Evolutionary conservation across 2,329 filamentous ascomycete genomes (phyloP).

Genomic region (Aspergillus fumigatiaffinis): DNA sequence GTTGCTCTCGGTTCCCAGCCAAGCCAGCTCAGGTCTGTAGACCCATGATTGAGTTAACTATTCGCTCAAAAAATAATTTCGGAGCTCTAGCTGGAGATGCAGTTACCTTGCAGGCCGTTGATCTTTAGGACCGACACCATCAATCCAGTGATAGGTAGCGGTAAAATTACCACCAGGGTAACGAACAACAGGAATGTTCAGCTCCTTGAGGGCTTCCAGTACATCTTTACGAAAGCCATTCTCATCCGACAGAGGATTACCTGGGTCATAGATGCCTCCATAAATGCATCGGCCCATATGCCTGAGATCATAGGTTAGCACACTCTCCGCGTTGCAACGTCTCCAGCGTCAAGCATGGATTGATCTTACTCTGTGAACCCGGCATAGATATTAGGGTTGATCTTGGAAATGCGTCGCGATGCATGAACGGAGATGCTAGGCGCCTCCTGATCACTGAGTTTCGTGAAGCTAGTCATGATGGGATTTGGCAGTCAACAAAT

Average conservation of each 20-base stretch:
- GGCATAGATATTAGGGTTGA: slow-evolving; percentile 77
- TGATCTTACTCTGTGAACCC: slow-evolving; percentile 72
- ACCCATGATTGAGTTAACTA: not conserved
- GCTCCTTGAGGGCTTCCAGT: slow-evolving; percentile 66
- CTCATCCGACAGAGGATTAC: slow-evolving; percentile 66
- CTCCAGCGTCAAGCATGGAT: not conserved
- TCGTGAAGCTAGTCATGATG: slow-evolving; percentile 70
- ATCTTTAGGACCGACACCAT: slow-evolving; percentile 72
- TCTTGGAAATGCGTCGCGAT: slow-evolving; percentile 63
- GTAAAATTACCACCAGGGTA: slow-evolving; percentile 84
- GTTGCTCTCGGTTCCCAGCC: slow-evolving; percentile 73
- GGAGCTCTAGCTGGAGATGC: not conserved
- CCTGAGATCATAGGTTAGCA: slow-evolving; percentile 41
- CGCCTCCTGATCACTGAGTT: slow-evolving; percentile 56
- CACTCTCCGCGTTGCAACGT: not conserved
- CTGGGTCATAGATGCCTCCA: slow-evolving; percentile 77
- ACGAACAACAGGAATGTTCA: slow-evolving; percentile 71
- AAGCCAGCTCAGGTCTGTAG: slow-evolving; percentile 69
- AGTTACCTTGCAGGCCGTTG: slow-evolving; percentile 56
- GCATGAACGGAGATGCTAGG: slow-evolving; percentile 65
- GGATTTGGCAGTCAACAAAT: not conserved
- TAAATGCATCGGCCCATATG: slow-evolving; percentile 91
- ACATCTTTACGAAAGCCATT: slow-evolving; percentile 78
- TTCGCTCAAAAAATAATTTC: not conserved
- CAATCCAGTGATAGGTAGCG: slow-evolving; percentile 81